Conservation (phyloP, 768 basidiomycete genomes). For the Russula sp. region DNA sequence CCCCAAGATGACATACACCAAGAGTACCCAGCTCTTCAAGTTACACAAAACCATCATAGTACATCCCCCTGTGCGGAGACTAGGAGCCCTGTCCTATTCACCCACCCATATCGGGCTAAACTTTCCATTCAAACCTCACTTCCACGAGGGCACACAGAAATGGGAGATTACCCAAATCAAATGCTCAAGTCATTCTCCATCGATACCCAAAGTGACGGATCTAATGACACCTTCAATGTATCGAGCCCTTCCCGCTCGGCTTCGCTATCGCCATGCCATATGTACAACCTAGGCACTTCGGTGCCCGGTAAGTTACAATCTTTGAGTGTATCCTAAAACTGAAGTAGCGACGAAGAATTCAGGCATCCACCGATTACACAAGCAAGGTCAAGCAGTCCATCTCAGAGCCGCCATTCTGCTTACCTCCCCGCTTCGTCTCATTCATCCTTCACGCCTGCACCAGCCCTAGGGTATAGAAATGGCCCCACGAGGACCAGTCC, state of each 20-base stretch:
- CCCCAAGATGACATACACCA: not conserved
- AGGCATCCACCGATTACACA: not conserved
- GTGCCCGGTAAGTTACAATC: not conserved
- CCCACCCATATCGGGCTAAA: not conserved
- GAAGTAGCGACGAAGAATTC: not conserved
- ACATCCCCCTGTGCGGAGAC: not conserved
- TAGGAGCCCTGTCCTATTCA: not conserved
- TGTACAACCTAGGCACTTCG: not conserved
- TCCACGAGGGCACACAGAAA: not conserved
- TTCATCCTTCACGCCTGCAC: not conserved
- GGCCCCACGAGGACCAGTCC: not conserved
- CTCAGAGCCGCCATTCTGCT: not conserved
- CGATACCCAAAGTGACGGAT: not conserved
- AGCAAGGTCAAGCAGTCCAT: not conserved
- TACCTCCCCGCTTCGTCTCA: constrained; percentile 1
- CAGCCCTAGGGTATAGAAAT: not conserved
- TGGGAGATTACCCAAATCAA: not conserved
- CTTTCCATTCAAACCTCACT: not conserved
- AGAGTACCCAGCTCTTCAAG: not conserved
- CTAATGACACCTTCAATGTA: not conserved
- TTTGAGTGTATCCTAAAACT: not conserved
- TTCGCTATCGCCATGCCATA: not conserved
- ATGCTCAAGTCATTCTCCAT: not conserved
- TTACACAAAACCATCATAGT: not conserved
- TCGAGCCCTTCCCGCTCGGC: not conserved